A percentile compares a stretch with the other conserved stretches of the same genome.
These are phyloP conservation scores for Suillus paluster DNA, from an alignment of 768 basidiomycete genomes.

Conservation along the genomic window DNA sequence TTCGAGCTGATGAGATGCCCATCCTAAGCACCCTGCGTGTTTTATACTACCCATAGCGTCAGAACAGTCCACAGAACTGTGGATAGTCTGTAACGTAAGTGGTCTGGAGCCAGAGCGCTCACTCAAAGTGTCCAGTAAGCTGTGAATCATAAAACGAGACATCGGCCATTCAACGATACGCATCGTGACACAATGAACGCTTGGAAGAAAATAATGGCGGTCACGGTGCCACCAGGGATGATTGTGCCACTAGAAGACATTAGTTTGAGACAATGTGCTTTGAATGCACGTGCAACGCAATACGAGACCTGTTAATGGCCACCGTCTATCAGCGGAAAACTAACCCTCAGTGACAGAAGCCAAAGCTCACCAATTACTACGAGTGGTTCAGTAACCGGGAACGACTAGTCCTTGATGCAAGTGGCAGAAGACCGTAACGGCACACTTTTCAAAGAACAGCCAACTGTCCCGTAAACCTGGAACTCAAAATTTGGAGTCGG, in stretches of 20 bases:
- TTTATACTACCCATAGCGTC: background rate
- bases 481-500: background rate
- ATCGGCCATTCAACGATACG: background rate
- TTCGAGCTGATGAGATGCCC: background rate
- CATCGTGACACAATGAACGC: background rate
- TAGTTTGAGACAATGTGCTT: background rate
- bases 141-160: background rate
- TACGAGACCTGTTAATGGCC: background rate
- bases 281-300: background rate
- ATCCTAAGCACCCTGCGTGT: background rate
- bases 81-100: background rate
- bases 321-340: background rate
- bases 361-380: conserved; percentile 2
- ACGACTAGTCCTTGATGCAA: too few relatives aligned
- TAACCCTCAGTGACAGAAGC: background rate
- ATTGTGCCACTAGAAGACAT: background rate
- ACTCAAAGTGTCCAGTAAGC: background rate
- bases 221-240: background rate
- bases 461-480: too few relatives aligned
- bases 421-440: background rate
- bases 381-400: background rate
- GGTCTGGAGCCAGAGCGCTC: background rate
- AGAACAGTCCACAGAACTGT: background rate
- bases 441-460: background rate
- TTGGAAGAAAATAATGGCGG: background rate